Percentiles rank a stretch among this genome's conserved stretches.
Evolutionary conservation across 441 rosid genomes (phyloP).

Genomic region (Croton setiger): DNA sequence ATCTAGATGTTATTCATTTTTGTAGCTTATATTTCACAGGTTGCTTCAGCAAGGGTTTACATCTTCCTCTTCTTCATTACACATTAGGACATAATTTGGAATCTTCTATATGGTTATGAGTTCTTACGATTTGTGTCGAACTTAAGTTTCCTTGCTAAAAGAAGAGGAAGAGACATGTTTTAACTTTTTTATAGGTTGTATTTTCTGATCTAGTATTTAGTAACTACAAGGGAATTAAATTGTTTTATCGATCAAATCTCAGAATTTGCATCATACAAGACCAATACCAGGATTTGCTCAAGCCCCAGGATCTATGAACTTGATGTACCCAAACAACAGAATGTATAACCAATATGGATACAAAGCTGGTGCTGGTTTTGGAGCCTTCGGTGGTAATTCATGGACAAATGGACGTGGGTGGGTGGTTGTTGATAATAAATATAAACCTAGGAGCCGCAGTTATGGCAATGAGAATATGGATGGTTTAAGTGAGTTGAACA

Average conservation of each 20-base stretch:
- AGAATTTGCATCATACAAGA: conserved; percentile 52
- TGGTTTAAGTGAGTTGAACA: conserved; percentile 82
- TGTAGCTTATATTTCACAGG: neutral
- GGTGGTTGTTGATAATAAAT: conserved; percentile 57
- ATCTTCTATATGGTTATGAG: neutral
- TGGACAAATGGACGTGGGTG: conserved; percentile 66
- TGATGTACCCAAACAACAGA: conserved; percentile 61
- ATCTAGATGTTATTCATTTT: neutral
- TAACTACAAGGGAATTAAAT: neutral
- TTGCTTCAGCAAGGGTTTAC: neutral
- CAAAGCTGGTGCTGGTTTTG: conserved; percentile 59
- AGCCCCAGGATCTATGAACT: conserved; percentile 48
- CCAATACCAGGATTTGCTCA: conserved; percentile 54
- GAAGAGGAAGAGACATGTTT: neutral
- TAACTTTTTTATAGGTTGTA: neutral
- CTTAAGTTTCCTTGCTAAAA: neutral
- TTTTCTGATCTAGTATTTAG: neutral
- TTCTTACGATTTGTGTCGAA: neutral
- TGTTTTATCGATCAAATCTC: conserved; percentile 18
- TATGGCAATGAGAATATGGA: conserved; percentile 64
- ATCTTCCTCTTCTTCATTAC: neutral
- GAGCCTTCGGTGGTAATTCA: conserved; percentile 54
- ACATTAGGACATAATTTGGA: neutral
- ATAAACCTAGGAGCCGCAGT: conserved; percentile 58
- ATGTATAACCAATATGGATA: conserved; percentile 61